Evolutionary conservation across 1,139 yeast species (phyloP).

Genomic region (Suhomyces bribrorum): DNA sequence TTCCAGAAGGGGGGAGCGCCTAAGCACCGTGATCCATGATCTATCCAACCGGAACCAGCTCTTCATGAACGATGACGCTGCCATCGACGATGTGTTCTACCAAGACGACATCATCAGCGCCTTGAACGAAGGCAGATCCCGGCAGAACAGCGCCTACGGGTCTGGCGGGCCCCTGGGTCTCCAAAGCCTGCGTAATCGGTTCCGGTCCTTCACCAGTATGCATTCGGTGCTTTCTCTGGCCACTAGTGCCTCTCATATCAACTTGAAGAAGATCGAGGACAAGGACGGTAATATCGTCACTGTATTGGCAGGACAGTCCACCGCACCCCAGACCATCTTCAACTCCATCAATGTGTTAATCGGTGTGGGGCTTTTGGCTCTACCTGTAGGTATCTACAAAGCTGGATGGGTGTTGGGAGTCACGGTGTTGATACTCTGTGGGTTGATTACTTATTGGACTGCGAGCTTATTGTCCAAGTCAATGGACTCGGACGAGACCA

Average conservation of each 20-base stretch:
- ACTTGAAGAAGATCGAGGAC: slow-evolving; percentile 67
- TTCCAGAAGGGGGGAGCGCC: slow-evolving; percentile 59
- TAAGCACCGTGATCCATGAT: slow-evolving; percentile 55
- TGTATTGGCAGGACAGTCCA: slow-evolving; percentile 76
- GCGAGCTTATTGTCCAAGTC: slow-evolving; percentile 43
- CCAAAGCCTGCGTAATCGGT: slow-evolving; percentile 23
- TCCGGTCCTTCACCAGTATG: slow-evolving; percentile 41
- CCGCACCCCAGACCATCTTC: slow-evolving; percentile 52
- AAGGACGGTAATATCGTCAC: slow-evolving; percentile 74
- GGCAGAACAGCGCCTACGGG: slow-evolving; percentile 29
- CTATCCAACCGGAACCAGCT: slow-evolving; percentile 29
- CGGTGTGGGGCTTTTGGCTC: slow-evolving; percentile 52
- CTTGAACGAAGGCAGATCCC: slow-evolving; percentile 31
- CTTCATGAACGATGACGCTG: slow-evolving; percentile 24
- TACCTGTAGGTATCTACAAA: slow-evolving; percentile 48
- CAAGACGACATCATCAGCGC: slow-evolving; percentile 41
- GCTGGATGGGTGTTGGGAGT: slow-evolving; percentile 51
- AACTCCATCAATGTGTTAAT: slow-evolving; percentile 50
- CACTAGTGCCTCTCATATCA: slow-evolving; percentile 55
- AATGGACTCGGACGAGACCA: slow-evolving; percentile 71
- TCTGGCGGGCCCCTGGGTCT: slow-evolving; percentile 19
- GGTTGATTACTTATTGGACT: slow-evolving; percentile 46
- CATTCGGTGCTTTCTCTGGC: slow-evolving; percentile 38
- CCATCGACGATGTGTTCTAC: slow-evolving; percentile 40
- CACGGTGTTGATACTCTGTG: slow-evolving; percentile 41